Conservation (phyloP, 805 yeast genomes). For the Wickerhamiella allomyrinae region DNA sequence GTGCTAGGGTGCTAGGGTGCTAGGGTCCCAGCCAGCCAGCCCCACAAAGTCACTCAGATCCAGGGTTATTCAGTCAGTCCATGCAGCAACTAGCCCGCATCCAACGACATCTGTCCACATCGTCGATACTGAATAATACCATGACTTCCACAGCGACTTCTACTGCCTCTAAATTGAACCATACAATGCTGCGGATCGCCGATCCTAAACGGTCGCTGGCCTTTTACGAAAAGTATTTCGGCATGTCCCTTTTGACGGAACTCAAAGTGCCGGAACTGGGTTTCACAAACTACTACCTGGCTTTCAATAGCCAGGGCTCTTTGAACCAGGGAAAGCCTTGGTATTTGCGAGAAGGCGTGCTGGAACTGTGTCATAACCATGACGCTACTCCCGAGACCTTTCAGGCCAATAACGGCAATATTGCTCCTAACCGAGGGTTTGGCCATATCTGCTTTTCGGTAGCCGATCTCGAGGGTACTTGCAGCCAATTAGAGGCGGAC, state of each 20-base stretch:
- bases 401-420: constrained; percentile 66
- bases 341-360: constrained; percentile 42
- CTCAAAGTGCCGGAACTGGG: constrained; percentile 40
- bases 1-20: no score
- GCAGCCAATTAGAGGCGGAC: constrained; percentile 39
- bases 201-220: constrained; percentile 60
- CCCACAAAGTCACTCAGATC: no score
- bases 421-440: constrained; percentile 73
- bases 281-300: constrained; percentile 58
- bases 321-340: constrained; percentile 27
- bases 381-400: constrained; percentile 44
- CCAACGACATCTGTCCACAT: neutral
- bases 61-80: no score
- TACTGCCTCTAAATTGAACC: constrained; percentile 15
- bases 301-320: constrained; percentile 34
- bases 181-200: constrained; percentile 54
- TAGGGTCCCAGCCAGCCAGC: no score
- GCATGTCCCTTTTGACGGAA: constrained; percentile 46
- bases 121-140: neutral
- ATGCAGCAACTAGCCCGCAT: neutral
- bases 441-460: constrained; percentile 90
- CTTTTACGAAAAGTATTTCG: constrained; percentile 63
- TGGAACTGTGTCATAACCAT: constrained; percentile 73
- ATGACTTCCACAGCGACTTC: neutral
- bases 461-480: constrained; percentile 53